Base-by-base conservation (phyloP, 805 yeast genomes). In the Wickerhamomyces strasburgensis region DNA sequence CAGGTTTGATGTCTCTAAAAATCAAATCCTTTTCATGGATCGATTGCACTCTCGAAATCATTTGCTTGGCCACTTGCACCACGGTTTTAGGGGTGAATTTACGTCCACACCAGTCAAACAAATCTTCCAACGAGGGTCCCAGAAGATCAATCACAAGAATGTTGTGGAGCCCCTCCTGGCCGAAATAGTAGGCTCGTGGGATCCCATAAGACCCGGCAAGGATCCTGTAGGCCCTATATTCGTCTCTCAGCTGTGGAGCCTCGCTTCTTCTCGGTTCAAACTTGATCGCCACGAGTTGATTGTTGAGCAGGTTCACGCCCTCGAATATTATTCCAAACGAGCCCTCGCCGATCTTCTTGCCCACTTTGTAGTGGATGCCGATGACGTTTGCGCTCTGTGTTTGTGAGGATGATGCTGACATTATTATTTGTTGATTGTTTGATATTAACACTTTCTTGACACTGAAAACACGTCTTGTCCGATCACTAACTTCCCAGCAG, bases 21-120 rank as follows among this genome's bases (percentile, higher is more conserved):
- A 84, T 84, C 40, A 84, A 65, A 57, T 82, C 85, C 48, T 80
- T 83, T 38, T 80, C 80, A 60, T 84, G 94, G 32, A 84, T 80
- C 44, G 76, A 75, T 58, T 80, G 82, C 18, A 84, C 78, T 46
- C 84, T 62, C 33, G 70, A 67, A 47, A 84, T 78, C 94, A 84
- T 84, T 58, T 84, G 93, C 42, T 75, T 76, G 15, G 89, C 86
- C 33, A 82, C 69, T 54, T 78, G 80, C 25, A 81, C 82, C 14
- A 82, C 84, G 3, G 93, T 82, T 56, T 81, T 77, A 28, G 78
- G 73, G 29, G 80, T 70, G 49, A 84, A 84, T 45, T 73, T 72
- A 39, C 93, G 67, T 3, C 88, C 88, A 64, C 94, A 84, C 94
- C 94, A 84, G 57, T 84, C 94, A 62, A 84, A 84, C 51, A 84